Evolutionary conservation across 257 asterid genomes (phyloP).

Genomic region (Fraxinus pennsylvanica): DNA sequence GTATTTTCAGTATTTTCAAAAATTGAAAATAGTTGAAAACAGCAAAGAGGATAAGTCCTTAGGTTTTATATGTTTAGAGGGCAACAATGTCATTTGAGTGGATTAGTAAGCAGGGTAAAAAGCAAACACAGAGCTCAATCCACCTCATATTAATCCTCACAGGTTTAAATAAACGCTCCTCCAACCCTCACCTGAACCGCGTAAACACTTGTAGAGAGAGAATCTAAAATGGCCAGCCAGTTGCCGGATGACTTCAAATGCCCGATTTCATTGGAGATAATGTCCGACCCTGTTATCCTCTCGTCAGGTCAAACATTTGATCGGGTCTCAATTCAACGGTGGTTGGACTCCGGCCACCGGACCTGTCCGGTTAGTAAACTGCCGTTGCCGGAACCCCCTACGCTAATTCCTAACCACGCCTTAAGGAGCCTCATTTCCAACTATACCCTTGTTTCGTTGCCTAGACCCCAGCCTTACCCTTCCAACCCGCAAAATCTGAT

Average conservation of each 20-base stretch:
- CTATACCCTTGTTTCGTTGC: constrained; percentile 61
- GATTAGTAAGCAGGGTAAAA: constrained; percentile 2
- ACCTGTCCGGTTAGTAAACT: constrained; percentile 84
- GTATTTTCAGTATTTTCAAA: no score
- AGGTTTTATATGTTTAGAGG: neutral
- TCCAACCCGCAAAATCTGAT: constrained; percentile 57
- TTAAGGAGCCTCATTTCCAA: constrained; percentile 86
- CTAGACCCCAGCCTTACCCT: constrained; percentile 41
- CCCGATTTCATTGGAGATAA: constrained; percentile 87
- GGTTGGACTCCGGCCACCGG: constrained; percentile 96
- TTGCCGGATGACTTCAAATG: constrained; percentile 90
- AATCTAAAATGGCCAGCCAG: constrained; percentile 37
- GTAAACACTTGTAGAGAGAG: neutral
- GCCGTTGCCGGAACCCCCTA: constrained; percentile 76
- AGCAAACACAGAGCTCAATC: constrained; percentile 26
- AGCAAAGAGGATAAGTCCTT: no score
- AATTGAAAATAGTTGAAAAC: no score
- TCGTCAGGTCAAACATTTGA: constrained; percentile 98
- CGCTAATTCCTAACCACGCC: constrained; percentile 94
- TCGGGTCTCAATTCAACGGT: constrained; percentile 82
- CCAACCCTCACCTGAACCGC: no score
- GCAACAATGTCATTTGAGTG: constrained; percentile 6
- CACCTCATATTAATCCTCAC: constrained; percentile 40
- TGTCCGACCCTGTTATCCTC: constrained; percentile 97
- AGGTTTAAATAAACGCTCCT: constrained; percentile 11